Evolutionary conservation across 2,329 filamentous ascomycete species (phyloP), one percentile per base, ranked within the genome.

Genomic region (Alternaria sp.): DNA sequence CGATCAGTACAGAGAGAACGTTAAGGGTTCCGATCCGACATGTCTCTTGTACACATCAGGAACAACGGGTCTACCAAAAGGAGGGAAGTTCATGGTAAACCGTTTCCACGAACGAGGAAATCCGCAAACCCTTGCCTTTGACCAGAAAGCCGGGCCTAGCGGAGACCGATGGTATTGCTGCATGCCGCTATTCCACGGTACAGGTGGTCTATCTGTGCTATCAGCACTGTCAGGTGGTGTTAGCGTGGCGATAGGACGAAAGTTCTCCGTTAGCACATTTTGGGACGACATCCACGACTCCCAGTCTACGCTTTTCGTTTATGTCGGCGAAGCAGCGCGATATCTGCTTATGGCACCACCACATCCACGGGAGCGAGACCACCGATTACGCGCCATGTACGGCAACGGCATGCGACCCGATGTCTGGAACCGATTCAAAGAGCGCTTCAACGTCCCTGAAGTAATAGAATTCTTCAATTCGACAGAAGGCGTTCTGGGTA

Each of bases 181-280:
- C 77, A 93, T 93, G 90, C 91, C 87, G 0, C 80, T 92, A 13
- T 93, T 93, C 73, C 91, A 93, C 74, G 90, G 90, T 19, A 93
- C 91, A 0, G 91, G 90, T 2, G 87, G 87, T 1, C 85, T 90
- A 43, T 81, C 82, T 7, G 81, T 84, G 26, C 77, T 92, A 60
- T 73, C 86, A 5, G 85, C 87, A 0, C 62, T 85, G 7, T 75
- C 72, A 1, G 45, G 61, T 19, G 75, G 75, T 1, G 61, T 75
- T 51, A 88, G 87, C 0, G 77, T 89, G 11, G 89, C 87, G 63
- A 83, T 91, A 26, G 88, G 86, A 7, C 85, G 85, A 28, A 87
- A 85, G 73, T 94, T 93, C 81, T 90, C 87, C 69, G 88, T 86
- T 0, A 85, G 86, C 0, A 84, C 84, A 10, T 93, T 93, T 81